Conservation (phyloP, 1,284 basidiomycete species). For the Ganoderma meredithae region DNA sequence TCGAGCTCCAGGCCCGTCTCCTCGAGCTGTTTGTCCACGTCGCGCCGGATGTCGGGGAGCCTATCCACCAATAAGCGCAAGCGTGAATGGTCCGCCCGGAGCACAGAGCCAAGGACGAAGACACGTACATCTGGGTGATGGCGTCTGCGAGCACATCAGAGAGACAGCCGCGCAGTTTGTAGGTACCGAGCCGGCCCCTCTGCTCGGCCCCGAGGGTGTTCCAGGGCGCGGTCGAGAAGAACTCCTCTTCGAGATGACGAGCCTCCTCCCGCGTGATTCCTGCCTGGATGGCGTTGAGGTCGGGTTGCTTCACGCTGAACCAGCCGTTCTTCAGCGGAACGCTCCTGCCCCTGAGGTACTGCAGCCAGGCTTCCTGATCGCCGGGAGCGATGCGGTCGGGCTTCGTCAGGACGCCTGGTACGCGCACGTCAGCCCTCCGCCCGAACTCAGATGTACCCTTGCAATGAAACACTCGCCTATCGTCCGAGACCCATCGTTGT, state of each 20-base stretch:
- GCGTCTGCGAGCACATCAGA: constrained; percentile 44
- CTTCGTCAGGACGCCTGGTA: not conserved
- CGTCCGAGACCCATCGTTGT: constrained; percentile 68
- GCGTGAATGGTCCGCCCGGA: not conserved
- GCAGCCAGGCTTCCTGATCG: constrained; percentile 67
- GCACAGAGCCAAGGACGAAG: not conserved
- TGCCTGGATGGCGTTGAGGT: constrained; percentile 56
- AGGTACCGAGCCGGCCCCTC: constrained; percentile 60
- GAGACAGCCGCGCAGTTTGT: constrained; percentile 53
- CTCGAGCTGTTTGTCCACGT: constrained; percentile 53
- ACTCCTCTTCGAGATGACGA: constrained; percentile 67
- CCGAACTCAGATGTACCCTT: no score
- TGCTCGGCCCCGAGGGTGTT: constrained; percentile 54
- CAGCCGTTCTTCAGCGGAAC: constrained; percentile 67
- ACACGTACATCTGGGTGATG: constrained; percentile 50
- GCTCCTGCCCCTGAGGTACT: constrained; percentile 60
- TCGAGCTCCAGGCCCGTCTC: constrained; percentile 47
- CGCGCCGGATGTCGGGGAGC: constrained; percentile 65
- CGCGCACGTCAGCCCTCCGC: not conserved
- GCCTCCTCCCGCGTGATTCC: constrained; percentile 69
- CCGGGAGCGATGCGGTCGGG: constrained; percentile 33
- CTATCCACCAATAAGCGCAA: constrained; percentile 44
- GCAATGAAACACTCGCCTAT: constrained; percentile 61
- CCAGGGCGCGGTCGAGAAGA: constrained; percentile 73
- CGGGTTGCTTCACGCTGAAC: constrained; percentile 79